phyloP scores from a whole-genome alignment of 1,139 yeast species.

The Scheffersomyces illinoinensis region DNA sequence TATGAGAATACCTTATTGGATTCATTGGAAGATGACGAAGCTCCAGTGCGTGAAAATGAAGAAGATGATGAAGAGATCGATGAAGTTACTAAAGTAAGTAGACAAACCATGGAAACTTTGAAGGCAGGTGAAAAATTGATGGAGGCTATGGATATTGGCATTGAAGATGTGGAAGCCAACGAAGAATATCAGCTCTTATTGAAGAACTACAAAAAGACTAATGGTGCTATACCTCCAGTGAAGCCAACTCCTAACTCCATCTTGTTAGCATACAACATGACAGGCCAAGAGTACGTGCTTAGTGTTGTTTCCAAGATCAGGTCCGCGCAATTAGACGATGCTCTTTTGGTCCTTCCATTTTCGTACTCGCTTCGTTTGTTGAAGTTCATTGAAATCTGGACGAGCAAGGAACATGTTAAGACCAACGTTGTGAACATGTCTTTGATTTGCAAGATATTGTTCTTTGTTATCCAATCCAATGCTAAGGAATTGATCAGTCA shows the following conservation, averaged over 20 bases:
- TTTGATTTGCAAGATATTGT: slow-evolving; percentile 70
- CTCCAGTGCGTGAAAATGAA: slow-evolving; percentile 30
- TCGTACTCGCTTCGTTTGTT: slow-evolving; percentile 75
- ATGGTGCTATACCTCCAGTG: slow-evolving; percentile 46
- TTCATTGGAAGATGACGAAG: slow-evolving; percentile 64
- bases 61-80: slow-evolving; percentile 53
- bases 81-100: slow-evolving; percentile 66
- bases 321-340: slow-evolving; percentile 89
- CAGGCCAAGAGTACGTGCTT: slow-evolving; percentile 79
- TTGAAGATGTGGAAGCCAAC: slow-evolving; percentile 63
- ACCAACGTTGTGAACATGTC: slow-evolving; percentile 53
- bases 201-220: slow-evolving; percentile 37
- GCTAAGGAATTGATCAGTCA: slow-evolving; percentile 73
- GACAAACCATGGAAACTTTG: slow-evolving; percentile 86
- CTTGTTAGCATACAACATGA: slow-evolving; percentile 64
- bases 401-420: slow-evolving; percentile 46
- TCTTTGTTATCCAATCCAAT: slow-evolving; percentile 70
- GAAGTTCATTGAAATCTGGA: slow-evolving; percentile 75
- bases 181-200: slow-evolving; percentile 45
- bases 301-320: slow-evolving; percentile 67
- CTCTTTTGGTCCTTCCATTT: slow-evolving; percentile 85
- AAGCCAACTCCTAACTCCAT: slow-evolving; percentile 71
- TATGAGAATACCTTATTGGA: slow-evolving; percentile 77
- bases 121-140: slow-evolving; percentile 93
- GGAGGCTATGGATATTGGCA: slow-evolving; percentile 89